These are phyloP conservation scores for Toxicodendron radicans DNA, from an alignment of 345 rosid species.

Conservation along the genomic window DNA sequence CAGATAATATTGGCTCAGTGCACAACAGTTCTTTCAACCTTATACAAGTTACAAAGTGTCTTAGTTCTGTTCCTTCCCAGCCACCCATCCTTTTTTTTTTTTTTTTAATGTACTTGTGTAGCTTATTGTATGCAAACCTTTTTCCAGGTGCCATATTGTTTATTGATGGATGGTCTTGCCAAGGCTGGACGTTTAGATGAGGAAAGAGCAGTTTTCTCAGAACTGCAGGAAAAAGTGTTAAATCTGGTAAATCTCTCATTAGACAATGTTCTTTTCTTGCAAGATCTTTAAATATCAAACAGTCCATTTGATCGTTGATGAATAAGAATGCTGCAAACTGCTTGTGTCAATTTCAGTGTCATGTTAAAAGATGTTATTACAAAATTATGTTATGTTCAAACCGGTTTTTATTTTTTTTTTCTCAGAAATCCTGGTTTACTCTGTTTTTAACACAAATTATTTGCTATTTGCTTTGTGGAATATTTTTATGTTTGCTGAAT, in stretches of 20 bases:
- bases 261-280: not conserved
- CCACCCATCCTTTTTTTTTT: not conserved
- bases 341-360: not conserved
- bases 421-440: not conserved
- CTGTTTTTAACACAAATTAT: not conserved
- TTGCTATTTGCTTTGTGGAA: not conserved
- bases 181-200: constrained; percentile 72
- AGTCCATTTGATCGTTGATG: not conserved
- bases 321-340: not conserved
- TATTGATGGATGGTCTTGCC: constrained; percentile 86
- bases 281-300: not conserved
- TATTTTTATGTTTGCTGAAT: not conserved
- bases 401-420: not conserved
- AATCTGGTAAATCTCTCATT: constrained; percentile 60
- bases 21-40: too few species aligned
- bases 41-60: constrained; percentile 1
- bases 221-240: constrained; percentile 54
- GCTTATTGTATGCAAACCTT: constrained; percentile 17
- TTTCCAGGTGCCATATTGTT: constrained; percentile 84
- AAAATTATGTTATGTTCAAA: not conserved
- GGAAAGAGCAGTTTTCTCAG: constrained; percentile 61
- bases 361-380: not conserved
- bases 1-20: too few species aligned
- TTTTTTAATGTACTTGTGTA: constrained; percentile 1
- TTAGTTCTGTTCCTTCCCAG: not conserved